These are phyloP conservation scores for Liriodendron chinense DNA, from an alignment of 164 flowering plant species.

Conservation along the genomic window DNA sequence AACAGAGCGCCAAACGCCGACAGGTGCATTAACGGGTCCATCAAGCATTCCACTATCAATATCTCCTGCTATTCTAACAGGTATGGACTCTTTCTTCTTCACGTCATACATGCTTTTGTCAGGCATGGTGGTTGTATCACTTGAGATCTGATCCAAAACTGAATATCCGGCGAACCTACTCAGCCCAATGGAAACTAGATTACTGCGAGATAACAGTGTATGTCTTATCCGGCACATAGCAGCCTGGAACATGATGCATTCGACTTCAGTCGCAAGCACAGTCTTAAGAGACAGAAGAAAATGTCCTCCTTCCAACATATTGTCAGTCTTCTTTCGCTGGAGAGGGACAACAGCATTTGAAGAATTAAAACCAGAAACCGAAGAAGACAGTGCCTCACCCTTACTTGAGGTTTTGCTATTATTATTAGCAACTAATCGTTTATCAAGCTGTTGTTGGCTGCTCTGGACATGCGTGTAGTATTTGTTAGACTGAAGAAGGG, in stretches of 20 bases:
- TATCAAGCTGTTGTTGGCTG: constrained; percentile 32
- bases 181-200: constrained; percentile 27
- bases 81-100: constrained; percentile 70
- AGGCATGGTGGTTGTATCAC: constrained; percentile 45
- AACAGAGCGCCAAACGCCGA: constrained; percentile 98
- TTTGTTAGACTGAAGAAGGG: constrained; percentile 35
- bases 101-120: constrained; percentile 58
- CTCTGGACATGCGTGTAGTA: constrained; percentile 61
- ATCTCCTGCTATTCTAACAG: constrained; percentile 87
- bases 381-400: constrained; percentile 32
- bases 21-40: constrained; percentile 63
- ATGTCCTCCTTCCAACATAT: constrained; percentile 29
- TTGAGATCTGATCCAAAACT: constrained; percentile 42
- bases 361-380: constrained; percentile 43
- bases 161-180: constrained; percentile 34
- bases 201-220: constrained; percentile 44
- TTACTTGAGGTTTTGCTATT: constrained; percentile 38
- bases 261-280: constrained; percentile 76
- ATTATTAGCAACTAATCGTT: constrained; percentile 15
- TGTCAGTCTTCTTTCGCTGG: constrained; percentile 40
- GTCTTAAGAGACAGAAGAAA: constrained; percentile 47
- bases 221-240: constrained; percentile 88
- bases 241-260: constrained; percentile 81
- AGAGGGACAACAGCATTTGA: constrained; percentile 39
- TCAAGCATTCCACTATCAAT: constrained; percentile 69